These are phyloP conservation scores for Pythium brachiatum DNA, from an alignment of 352 stramenopile genomes.

Conservation along the genomic window DNA sequence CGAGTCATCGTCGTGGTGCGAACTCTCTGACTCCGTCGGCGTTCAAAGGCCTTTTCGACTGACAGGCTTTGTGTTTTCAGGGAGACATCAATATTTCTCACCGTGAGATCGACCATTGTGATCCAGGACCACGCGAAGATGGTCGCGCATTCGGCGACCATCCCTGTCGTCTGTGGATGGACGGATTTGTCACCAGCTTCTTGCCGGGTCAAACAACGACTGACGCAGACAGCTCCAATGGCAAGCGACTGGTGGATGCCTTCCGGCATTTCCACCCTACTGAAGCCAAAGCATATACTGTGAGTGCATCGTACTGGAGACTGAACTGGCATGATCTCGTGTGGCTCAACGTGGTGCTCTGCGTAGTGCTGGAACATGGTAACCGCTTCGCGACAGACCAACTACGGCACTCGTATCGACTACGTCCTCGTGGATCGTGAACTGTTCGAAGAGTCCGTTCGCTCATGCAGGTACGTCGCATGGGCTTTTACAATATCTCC, in stretches of 20 bases:
- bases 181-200: slow-evolving; percentile 34
- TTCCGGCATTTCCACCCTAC: slow-evolving; percentile 81
- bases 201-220: slow-evolving; percentile 9
- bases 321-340: neutral
- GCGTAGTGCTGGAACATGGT: slow-evolving; percentile 84
- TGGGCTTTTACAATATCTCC: too few species aligned
- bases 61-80: slow-evolving; percentile 24
- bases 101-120: slow-evolving; percentile 77
- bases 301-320: slow-evolving; percentile 20
- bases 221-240: neutral
- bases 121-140: slow-evolving; percentile 37
- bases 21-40: too few species aligned
- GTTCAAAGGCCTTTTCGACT: neutral
- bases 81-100: slow-evolving; percentile 86
- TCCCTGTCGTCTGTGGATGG: slow-evolving; percentile 70
- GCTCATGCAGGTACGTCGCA: slow-evolving; percentile 52
- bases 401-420: slow-evolving; percentile 90
- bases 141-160: slow-evolving; percentile 48
- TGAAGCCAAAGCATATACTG: slow-evolving; percentile 76
- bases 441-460: slow-evolving; percentile 45
- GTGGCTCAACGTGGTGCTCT: neutral
- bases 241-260: slow-evolving; percentile 56
- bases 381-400: slow-evolving; percentile 83
- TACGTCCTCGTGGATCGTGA: slow-evolving; percentile 79
- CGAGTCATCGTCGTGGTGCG: slow-evolving; percentile 67